Conservation (phyloP, 2,329 filamentous ascomycete species). For the Arthrinium puccinioides region DNA sequence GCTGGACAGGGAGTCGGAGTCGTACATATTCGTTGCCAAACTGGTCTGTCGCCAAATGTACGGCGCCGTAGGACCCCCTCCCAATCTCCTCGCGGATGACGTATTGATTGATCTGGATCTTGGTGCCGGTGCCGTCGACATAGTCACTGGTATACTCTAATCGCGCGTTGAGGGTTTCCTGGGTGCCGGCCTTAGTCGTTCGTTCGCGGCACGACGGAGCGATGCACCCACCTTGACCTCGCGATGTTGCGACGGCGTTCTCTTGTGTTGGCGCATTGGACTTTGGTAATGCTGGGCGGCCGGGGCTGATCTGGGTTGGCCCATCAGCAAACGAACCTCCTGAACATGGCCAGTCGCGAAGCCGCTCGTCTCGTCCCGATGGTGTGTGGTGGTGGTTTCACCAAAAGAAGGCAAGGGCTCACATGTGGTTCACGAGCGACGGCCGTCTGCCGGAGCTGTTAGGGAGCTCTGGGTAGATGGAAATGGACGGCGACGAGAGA, state of each 20-base stretch:
- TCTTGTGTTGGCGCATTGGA: constrained; percentile 49
- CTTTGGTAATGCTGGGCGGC: constrained; percentile 36
- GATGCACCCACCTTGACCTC: constrained; percentile 46
- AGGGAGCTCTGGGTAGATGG: constrained; percentile 23
- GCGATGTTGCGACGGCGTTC: constrained; percentile 50
- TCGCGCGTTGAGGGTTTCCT: constrained; percentile 89
- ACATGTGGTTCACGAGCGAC: constrained; percentile 32
- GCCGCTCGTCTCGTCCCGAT: too few relatives aligned
- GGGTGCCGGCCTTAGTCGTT: constrained; percentile 4
- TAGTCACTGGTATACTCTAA: constrained; percentile 83
- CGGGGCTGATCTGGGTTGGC: constrained; percentile 39
- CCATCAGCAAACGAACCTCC: too few relatives aligned
- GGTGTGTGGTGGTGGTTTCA: background rate
- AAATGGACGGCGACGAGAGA: constrained; percentile 30
- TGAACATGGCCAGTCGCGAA: too few relatives aligned
- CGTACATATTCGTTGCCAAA: constrained; percentile 86
- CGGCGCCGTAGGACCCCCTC: constrained; percentile 89
- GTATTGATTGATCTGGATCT: constrained; percentile 93
- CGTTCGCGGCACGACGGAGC: background rate
- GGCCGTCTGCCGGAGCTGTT: constrained; percentile 23
- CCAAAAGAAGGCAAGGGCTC: constrained; percentile 17
- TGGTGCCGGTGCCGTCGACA: constrained; percentile 76
- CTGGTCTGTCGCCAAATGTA: constrained; percentile 85
- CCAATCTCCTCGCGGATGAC: constrained; percentile 91
- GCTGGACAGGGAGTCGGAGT: constrained; percentile 8